Evolutionary conservation across 2,329 filamentous ascomycete genomes (phyloP), one percentile per base, ranked within the genome.

Genomic region (Chrysoporthe puriensis): DNA sequence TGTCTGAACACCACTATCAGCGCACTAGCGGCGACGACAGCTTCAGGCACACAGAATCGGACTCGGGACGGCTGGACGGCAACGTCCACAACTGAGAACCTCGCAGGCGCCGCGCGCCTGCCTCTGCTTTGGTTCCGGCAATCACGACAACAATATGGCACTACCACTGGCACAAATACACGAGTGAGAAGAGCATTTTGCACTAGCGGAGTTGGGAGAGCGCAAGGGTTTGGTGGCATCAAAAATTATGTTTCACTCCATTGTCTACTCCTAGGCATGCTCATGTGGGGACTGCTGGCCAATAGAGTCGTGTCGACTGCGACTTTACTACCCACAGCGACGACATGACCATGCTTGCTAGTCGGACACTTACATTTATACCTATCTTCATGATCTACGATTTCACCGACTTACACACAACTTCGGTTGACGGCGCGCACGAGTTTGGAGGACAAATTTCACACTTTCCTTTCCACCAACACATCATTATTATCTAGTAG

Each of bases 151-250:
- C 60, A n/a, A 60, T 8, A 64, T 57, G 60, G 57, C 40, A 48
- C 50, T n/a, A n/a, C 36, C 50, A n/a, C 36, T 43, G 42, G 66
- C 42, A 48, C 42, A 43, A 36, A 7, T 26, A 32, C 34, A 62
- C 44, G 48, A 14, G 34, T 11, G 13, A 36, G 26, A 5, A 64
- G 57, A 46, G 50, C 64, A 64, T 67, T 61, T 52, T 66, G 61
- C 67, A 69, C 58, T n/a, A 21, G 44, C 34, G 63, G 68, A 70
- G 68, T 69, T 62, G 34, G 62, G 64, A 66, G 66, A 68, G 59
- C 64, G 60, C 48, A 54, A 66, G 66, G 62, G 59, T 66, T 66
- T 68, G 66, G 68, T 46, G 66, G 66, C 54, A 66, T 70, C n/a
- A 43, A 59, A 52, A 32, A 32, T 40, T 61, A 11, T 44, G 43